Evolutionary conservation across 805 yeast species (phyloP).

Genomic region (Wickerhamomyces canadensis): DNA sequence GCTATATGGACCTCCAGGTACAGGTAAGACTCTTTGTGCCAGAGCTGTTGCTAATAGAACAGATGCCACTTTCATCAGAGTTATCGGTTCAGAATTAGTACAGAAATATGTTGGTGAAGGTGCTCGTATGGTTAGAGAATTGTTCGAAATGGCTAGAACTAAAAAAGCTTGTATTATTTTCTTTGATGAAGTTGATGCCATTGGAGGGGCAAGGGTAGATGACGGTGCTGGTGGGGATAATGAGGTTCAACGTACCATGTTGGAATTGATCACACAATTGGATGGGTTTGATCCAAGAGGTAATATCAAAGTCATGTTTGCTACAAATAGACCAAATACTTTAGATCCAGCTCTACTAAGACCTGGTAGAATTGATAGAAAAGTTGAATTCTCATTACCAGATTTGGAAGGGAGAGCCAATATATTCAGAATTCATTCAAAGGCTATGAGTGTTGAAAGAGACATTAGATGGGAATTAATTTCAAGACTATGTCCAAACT

Average conservation of each 20-base stretch:
- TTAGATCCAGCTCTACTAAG: slow-evolving; percentile 95
- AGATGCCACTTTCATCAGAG: slow-evolving; percentile 97
- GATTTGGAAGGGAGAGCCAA: slow-evolving; percentile 98
- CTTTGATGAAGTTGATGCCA: slow-evolving; percentile 98
- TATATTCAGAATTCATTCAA: slow-evolving; percentile 94
- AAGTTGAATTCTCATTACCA: slow-evolving; percentile 94
- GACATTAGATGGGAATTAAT: slow-evolving; percentile 98
- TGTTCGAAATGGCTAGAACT: slow-evolving; percentile 98
- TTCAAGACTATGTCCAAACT: slow-evolving; percentile 94
- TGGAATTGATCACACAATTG: slow-evolving; percentile 93
- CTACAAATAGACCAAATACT: slow-evolving; percentile 97
- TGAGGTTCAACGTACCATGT: slow-evolving; percentile 98
- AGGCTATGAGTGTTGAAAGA: slow-evolving; percentile 96
- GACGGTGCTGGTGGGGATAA: slow-evolving; percentile 99
- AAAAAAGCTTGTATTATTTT: slow-evolving; percentile 97
- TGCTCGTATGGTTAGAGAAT: slow-evolving; percentile 98
- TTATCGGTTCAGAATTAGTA: slow-evolving; percentile 96
- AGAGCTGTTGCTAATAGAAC: slow-evolving; percentile 99
- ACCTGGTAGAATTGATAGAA: slow-evolving; percentile 98
- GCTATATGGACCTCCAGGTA: slow-evolving; percentile 97
- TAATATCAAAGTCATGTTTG: slow-evolving; percentile 98
- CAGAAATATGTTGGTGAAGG: slow-evolving; percentile 99
- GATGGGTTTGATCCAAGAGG: slow-evolving; percentile 99
- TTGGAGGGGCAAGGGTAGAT: slow-evolving; percentile 99
- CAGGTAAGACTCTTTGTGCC: slow-evolving; percentile 97